Conservation (phyloP, 1,139 yeast genomes). For the Suhomyces coccinellae region DNA sequence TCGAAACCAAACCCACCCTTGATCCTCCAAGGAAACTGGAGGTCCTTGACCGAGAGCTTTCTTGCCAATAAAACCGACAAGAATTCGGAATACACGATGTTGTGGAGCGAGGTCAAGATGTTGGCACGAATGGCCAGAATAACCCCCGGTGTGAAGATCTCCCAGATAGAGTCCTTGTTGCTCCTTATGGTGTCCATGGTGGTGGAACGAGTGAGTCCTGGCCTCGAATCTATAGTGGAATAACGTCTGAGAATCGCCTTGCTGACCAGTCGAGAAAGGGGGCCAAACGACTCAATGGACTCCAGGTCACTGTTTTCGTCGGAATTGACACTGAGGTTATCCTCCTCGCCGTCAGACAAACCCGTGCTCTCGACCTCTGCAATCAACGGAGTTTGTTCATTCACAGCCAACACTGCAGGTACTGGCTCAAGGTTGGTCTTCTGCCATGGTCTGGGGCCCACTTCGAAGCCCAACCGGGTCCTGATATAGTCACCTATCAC, state of each 20-base stretch:
- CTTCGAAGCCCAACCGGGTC: slow-evolving; percentile 31
- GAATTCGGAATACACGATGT: slow-evolving; percentile 24
- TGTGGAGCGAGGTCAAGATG: slow-evolving; percentile 21
- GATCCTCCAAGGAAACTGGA: slow-evolving; percentile 22
- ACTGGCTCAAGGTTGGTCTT: background rate
- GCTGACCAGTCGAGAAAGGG: slow-evolving; percentile 7
- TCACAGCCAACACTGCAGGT: background rate
- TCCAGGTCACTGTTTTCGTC: slow-evolving; percentile 3
- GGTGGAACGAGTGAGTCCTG: slow-evolving; percentile 7
- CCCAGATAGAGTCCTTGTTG: slow-evolving; percentile 3
- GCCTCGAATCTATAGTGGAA: slow-evolving; percentile 14
- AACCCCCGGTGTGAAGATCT: slow-evolving; percentile 25
- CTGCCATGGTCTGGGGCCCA: slow-evolving; percentile 38
- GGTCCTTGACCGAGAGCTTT: slow-evolving; percentile 12
- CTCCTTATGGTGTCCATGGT: slow-evolving; percentile 1
- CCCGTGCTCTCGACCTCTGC: background rate
- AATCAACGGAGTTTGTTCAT: slow-evolving; percentile 8
- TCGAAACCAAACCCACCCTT: slow-evolving; percentile 26
- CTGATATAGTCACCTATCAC: slow-evolving; percentile 52
- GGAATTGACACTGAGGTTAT: background rate
- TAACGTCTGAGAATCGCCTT: slow-evolving; percentile 20
- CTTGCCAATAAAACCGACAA: slow-evolving; percentile 27
- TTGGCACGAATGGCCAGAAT: slow-evolving; percentile 22
- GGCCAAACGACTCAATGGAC: slow-evolving; percentile 11
- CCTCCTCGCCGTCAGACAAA: background rate